Base-by-base conservation (phyloP, 805 yeast species). In the Lachancea lanzarotensis region DNA sequence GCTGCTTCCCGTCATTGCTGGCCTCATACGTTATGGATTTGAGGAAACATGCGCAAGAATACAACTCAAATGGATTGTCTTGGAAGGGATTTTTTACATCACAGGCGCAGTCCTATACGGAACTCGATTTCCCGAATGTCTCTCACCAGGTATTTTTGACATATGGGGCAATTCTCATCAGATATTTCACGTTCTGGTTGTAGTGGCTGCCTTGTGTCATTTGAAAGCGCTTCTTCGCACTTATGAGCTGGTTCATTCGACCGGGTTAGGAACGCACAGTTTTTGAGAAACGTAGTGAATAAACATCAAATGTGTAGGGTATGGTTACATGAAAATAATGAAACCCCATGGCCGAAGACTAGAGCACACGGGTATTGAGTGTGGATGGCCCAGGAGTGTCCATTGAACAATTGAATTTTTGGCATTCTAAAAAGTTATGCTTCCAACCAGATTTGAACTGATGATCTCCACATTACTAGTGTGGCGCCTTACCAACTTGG, bases 381-480 rank as follows among this genome's bases (percentile, higher is more conserved):
- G 7, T 26, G 29, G 29, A 40, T 20, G 20, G 29, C 29, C 8
- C n/a, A 31, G 34, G n/a, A 31, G 34, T 31, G 7, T 26, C n/a
- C n/a, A n/a, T n/a, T n/a, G n/a, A n/a, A n/a, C n/a, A n/a, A n/a
- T n/a, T n/a, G n/a, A n/a, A n/a, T n/a, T n/a, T n/a, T 22, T 22
- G 25, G 8, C 4, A 47, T 60, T 59, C 62, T 60, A 30, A 15
- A 16, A 17, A 32, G 15, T 13, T 9, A 32, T 76, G 81, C 81
- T 79, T 71, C 78, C 77, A 77, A 75, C 78, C 82, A 76, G 82
- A 78, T 69, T 78, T 73, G 83, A 78, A 78, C 83, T 77, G 82
- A 80, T 79, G 86, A 80, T 81, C 85, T 79, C 80, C 79, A 81
- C 86, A 81, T 81, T 81, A 81, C 86, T 79, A 81, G 86, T 81